phyloP scores from a whole-genome alignment of 2,329 filamentous ascomycete species.

The Xylaria multiplex region DNA sequence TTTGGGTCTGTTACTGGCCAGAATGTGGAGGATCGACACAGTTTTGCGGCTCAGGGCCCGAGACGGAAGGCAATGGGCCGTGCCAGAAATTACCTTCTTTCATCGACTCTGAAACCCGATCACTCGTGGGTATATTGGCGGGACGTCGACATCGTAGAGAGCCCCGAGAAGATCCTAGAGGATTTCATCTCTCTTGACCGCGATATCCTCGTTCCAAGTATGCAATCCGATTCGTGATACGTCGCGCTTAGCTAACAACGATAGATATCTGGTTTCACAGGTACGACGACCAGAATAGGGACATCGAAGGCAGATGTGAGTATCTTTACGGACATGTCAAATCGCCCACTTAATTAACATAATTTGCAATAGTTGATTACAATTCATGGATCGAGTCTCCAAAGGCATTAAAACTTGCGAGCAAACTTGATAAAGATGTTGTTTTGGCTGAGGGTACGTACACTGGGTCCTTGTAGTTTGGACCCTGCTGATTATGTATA shows the following conservation, averaged over 20 bases:
- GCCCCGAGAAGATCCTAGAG: constrained; percentile 85
- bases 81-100: constrained; percentile 91
- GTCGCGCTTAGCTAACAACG: constrained; percentile 27
- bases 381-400: constrained; percentile 98
- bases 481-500: constrained; percentile 25
- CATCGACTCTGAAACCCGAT: constrained; percentile 85
- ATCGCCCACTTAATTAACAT: constrained; percentile 36
- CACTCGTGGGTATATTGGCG: constrained; percentile 99
- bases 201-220: constrained; percentile 95
- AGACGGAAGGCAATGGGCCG: constrained; percentile 89
- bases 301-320: constrained; percentile 95
- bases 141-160: constrained; percentile 95
- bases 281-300: constrained; percentile 75
- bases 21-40: constrained; percentile 82
- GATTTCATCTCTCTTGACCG: constrained; percentile 95
- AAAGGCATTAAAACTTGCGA: constrained; percentile 79
- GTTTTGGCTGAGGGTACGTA: constrained; percentile 86
- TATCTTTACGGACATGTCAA: constrained; percentile 34
- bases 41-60: constrained; percentile 87
- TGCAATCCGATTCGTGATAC: constrained; percentile 50
- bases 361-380: constrained; percentile 79
- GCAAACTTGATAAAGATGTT: constrained; percentile 78
- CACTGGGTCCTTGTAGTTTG: background rate
- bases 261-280: constrained; percentile 97
- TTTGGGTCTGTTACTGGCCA: constrained; percentile 82